Conservation (phyloP, 208 protist genomes). For the Leishmania lainsoni region DNA sequence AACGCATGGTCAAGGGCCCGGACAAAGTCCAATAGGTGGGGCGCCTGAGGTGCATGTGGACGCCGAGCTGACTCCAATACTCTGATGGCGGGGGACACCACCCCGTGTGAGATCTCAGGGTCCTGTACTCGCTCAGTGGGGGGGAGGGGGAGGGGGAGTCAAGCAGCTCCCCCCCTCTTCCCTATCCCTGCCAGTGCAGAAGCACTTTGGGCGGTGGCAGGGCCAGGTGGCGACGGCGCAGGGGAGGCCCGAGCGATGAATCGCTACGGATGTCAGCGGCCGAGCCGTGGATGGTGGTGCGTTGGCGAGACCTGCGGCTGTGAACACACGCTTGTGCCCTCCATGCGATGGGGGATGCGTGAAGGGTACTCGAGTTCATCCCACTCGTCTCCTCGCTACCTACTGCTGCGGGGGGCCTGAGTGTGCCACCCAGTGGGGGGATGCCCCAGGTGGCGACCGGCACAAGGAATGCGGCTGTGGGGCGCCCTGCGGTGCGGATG, state of each 20-base stretch:
- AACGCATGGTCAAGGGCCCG: slow-evolving; percentile 77
- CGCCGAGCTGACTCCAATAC: not conserved
- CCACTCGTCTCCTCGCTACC: not conserved
- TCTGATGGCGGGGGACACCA: not conserved
- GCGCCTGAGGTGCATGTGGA: not conserved
- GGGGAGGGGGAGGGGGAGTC: not conserved
- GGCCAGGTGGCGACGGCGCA: no score
- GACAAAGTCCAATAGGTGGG: slow-evolving; percentile 18
- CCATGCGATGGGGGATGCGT: not conserved
- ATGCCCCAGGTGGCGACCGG: not conserved
- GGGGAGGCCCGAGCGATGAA: no score
- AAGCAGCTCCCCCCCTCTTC: not conserved
- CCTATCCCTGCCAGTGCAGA: no score
- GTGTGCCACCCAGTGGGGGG: not conserved
- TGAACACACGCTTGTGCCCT: not conserved
- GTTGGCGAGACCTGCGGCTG: not conserved
- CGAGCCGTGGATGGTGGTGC: not conserved
- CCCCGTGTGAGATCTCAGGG: not conserved
- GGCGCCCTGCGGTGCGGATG: not conserved
- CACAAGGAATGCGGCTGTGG: not conserved
- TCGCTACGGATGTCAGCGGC: not conserved
- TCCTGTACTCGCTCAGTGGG: not conserved
- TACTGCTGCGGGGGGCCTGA: not conserved
- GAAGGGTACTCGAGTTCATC: not conserved
- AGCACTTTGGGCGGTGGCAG: no score